Evolutionary conservation across 495 filamentous ascomycete species (phyloP).

Genomic region (Neurospora tetrasperma): DNA sequence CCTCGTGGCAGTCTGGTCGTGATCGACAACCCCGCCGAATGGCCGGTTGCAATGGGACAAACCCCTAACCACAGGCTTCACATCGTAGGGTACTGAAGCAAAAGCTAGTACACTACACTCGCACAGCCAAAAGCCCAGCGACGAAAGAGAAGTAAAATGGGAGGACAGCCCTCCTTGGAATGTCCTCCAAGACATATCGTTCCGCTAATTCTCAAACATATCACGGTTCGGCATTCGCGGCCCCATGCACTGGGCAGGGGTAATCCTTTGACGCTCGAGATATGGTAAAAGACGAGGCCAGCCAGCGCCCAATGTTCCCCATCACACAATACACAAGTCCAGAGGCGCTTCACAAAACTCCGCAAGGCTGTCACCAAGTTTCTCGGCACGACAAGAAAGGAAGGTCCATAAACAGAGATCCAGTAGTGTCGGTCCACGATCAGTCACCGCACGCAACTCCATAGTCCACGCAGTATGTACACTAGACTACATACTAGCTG

Average conservation of each 20-base stretch:
- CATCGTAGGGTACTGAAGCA: not conserved
- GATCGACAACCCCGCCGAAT: not conserved
- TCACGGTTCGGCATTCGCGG: not conserved
- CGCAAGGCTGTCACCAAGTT: slow-evolving; percentile 3
- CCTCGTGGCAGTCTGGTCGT: not conserved
- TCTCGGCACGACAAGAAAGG: slow-evolving; percentile 18
- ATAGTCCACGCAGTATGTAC: not conserved
- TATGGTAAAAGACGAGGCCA: not conserved
- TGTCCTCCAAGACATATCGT: not conserved
- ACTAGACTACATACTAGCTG: not conserved
- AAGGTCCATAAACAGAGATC: slow-evolving; percentile 13
- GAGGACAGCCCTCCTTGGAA: not conserved
- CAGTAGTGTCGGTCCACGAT: not conserved
- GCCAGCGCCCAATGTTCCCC: not conserved
- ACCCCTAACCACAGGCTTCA: not conserved
- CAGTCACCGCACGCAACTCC: not conserved
- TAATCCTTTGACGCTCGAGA: not conserved
- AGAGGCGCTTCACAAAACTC: not conserved
- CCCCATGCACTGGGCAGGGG: not conserved
- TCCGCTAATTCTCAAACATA: not conserved
- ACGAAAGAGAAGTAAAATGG: not conserved
- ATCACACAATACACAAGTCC: not conserved
- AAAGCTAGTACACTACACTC: not conserved
- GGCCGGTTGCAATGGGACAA: not conserved
- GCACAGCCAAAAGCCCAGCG: not conserved